Percentiles rank a stretch among this genome's conserved stretches.
Evolutionary conservation across 1,284 basidiomycete species (phyloP).

Genomic region (Fomitopsis betulina): DNA sequence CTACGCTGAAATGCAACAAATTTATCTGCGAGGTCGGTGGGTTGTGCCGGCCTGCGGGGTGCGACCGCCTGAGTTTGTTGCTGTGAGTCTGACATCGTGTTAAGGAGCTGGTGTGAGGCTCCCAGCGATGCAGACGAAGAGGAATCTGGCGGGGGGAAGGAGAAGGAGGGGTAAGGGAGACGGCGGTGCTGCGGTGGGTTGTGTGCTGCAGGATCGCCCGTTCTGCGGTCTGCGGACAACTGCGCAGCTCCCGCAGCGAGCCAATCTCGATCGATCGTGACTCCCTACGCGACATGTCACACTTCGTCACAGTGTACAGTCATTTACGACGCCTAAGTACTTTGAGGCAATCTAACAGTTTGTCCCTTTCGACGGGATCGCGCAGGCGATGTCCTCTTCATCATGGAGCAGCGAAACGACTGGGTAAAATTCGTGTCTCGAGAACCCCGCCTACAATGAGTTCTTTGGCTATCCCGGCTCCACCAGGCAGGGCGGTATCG

Average conservation of each 20-base stretch:
- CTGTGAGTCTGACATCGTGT: conserved; percentile 21
- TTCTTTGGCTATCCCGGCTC: conserved; percentile 46
- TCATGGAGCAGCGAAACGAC: too few species aligned
- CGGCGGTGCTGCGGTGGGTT: conserved; percentile 21
- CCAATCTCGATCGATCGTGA: conserved; percentile 7
- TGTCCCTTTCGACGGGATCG: too few species aligned
- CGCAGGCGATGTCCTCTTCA: too few species aligned
- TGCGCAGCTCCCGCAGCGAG: conserved; percentile 9
- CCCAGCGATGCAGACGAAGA: conserved; percentile 8
- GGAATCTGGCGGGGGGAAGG: conserved; percentile 12
- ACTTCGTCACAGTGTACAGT: background rate
- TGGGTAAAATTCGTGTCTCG: too few species aligned
- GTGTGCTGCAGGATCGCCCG: conserved; percentile 2
- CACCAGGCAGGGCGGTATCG: conserved; percentile 66
- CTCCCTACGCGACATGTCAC: background rate
- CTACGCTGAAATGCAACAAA: conserved; percentile 61
- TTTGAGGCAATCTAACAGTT: too few species aligned
- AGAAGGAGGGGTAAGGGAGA: conserved; percentile 18
- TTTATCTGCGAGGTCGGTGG: conserved; percentile 63
- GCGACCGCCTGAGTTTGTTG: conserved; percentile 13
- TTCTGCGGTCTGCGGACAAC: conserved; percentile 9
- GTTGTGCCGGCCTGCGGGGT: conserved; percentile 28
- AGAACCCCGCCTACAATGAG: conserved; percentile 55
- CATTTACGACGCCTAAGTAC: too few species aligned
- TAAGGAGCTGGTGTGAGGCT: background rate